A percentile compares a stretch with the other conserved stretches of the same genome.
Conservation (phyloP, 2,329 filamentous ascomycete species). For the Rugonectria rugulosa region DNA sequence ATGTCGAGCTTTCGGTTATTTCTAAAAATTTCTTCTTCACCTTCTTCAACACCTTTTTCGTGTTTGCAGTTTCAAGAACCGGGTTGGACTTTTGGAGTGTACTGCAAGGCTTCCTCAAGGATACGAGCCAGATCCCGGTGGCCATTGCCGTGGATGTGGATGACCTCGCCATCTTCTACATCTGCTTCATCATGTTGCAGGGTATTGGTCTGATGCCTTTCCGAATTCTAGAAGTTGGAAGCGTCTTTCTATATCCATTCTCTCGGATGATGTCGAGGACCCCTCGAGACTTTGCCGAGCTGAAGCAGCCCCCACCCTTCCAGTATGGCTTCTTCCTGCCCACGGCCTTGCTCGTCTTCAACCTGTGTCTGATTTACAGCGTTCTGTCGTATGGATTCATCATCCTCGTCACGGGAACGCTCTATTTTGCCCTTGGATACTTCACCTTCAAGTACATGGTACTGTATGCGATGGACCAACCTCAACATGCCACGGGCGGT, state of each 20-base stretch:
- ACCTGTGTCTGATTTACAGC: constrained; percentile 95
- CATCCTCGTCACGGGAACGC: constrained; percentile 80
- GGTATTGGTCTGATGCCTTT: constrained; percentile 94
- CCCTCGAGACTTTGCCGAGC: constrained; percentile 85
- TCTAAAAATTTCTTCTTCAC: constrained; percentile 99
- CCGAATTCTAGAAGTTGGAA: constrained; percentile 87
- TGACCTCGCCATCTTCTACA: constrained; percentile 82
- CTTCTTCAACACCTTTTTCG: constrained; percentile 98
- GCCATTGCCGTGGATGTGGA: constrained; percentile 80
- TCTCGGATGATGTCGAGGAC: constrained; percentile 81
- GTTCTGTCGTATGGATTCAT: constrained; percentile 81
- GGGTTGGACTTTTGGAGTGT: constrained; percentile 78
- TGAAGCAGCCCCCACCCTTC: constrained; percentile 84
- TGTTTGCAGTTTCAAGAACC: constrained; percentile 89
- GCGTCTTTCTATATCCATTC: constrained; percentile 83
- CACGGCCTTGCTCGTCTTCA: constrained; percentile 90
- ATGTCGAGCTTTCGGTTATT: constrained; percentile 92
- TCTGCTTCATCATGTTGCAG: constrained; percentile 92
- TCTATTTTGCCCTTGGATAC: constrained; percentile 85
- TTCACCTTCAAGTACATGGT: constrained; percentile 98
- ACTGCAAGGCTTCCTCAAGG: constrained; percentile 76
- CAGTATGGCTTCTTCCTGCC: constrained; percentile 97
- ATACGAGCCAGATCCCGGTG: constrained; percentile 79
- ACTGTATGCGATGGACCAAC: constrained; percentile 97
- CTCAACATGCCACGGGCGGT: constrained; percentile 89